Evolutionary conservation across 73 alveolate genomes (phyloP).

Genomic region (Paramecium sonneborni): DNA sequence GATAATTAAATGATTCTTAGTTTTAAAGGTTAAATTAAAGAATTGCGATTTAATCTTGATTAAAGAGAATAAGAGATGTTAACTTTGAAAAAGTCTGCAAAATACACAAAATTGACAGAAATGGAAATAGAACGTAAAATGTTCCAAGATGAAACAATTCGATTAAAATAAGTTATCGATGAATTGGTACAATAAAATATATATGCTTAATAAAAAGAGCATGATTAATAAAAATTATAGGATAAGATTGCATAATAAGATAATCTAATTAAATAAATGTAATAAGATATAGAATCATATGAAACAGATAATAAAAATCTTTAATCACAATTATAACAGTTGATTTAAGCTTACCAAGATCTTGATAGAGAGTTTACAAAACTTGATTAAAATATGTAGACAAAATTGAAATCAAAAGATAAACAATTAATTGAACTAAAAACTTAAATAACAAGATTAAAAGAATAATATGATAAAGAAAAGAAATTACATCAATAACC

Average conservation of each 20-base stretch:
- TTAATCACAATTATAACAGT: neutral
- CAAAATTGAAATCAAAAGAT: neutral
- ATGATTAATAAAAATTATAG: neutral
- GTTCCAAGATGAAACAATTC: constrained; percentile 40
- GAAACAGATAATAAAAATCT: neutral
- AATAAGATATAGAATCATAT: neutral
- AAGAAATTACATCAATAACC: neutral
- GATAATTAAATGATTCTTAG: constrained; percentile 23
- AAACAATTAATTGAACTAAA: neutral
- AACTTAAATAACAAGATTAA: neutral
- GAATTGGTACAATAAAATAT: constrained; percentile 46
- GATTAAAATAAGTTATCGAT: constrained; percentile 16
- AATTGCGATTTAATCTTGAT: neutral
- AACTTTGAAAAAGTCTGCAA: neutral
- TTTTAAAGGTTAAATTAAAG: constrained; percentile 33
- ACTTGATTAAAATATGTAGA: neutral
- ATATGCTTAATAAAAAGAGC: constrained; percentile 31
- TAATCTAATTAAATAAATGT: neutral
- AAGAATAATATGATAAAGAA: constrained; percentile 20
- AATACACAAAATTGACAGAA: constrained; percentile 27
- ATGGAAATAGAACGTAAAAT: constrained; percentile 34
- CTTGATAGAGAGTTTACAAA: neutral
- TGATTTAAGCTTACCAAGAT: constrained; percentile 10
- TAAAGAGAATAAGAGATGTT: constrained; percentile 15
- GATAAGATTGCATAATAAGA: neutral